Evolutionary conservation across 2,329 filamentous ascomycete species (phyloP).

Genomic region (Dothistroma septosporum): DNA sequence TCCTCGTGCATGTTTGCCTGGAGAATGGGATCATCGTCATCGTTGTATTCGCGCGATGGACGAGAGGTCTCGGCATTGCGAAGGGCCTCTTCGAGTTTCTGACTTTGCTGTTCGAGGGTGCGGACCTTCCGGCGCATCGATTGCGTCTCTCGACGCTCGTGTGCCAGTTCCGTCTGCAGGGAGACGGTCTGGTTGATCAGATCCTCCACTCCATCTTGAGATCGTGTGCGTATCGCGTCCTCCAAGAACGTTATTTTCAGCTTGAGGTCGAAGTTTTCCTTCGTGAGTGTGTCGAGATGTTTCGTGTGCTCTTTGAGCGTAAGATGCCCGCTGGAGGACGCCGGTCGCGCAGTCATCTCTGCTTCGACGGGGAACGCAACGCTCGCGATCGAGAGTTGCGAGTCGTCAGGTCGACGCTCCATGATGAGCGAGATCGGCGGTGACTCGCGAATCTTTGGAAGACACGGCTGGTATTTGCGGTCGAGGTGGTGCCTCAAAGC

Average conservation of each 20-base stretch:
- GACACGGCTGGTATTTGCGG: background rate
- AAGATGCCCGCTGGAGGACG: constrained; percentile 47
- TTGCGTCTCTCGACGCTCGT: constrained; percentile 88
- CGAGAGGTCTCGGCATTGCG: constrained; percentile 43
- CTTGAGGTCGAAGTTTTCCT: constrained; percentile 97
- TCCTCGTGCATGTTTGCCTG: constrained; percentile 76
- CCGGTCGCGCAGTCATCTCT: constrained; percentile 15
- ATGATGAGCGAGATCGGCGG: background rate
- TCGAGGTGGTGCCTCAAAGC: too few relatives aligned
- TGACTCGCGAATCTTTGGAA: background rate
- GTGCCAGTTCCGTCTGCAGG: constrained; percentile 82
- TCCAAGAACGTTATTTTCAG: constrained; percentile 97
- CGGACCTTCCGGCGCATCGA: constrained; percentile 73
- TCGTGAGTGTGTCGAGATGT: constrained; percentile 90
- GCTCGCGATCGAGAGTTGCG: background rate
- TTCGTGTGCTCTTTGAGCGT: constrained; percentile 97
- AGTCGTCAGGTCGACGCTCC: background rate
- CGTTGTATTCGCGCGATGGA: constrained; percentile 35
- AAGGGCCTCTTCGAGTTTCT: constrained; percentile 53
- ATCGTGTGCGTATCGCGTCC: constrained; percentile 85
- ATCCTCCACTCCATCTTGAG: constrained; percentile 93
- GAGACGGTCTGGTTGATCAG: constrained; percentile 98
- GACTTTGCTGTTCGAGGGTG: constrained; percentile 77
- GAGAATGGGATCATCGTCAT: constrained; percentile 33
- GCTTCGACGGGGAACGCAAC: background rate